These are phyloP conservation scores for Leptoxyphium fumago DNA, from an alignment of 2,329 filamentous ascomycete genomes.

Conservation along the genomic window DNA sequence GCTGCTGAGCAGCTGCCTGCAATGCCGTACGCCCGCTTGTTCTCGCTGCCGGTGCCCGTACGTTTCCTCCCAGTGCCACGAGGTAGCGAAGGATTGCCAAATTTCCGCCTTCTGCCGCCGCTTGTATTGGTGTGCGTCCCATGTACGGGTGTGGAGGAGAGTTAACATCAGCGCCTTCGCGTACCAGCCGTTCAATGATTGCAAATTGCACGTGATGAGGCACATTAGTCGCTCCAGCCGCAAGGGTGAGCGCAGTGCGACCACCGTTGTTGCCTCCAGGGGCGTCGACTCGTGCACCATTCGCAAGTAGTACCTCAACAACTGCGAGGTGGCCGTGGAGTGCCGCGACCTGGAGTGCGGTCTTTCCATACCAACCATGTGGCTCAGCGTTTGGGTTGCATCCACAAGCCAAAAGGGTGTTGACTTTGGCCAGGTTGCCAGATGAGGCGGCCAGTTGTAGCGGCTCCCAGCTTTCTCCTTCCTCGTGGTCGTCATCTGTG, in stretches of 20 bases:
- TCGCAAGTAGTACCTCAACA: constrained; percentile 7
- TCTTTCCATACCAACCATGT: constrained; percentile 12
- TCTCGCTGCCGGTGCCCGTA: constrained; percentile 5
- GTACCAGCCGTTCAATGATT: constrained; percentile 6
- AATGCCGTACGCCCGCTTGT: constrained; percentile 8
- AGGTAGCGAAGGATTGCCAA: constrained; percentile 5
- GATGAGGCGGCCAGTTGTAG: constrained; percentile 7
- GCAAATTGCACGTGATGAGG: constrained; percentile 5
- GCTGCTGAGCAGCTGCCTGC: constrained; percentile 7
- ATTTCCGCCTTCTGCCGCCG: constrained; percentile 9
- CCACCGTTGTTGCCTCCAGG: constrained; percentile 9
- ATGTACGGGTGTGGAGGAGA: constrained; percentile 7
- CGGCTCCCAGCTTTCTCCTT: constrained; percentile 8
- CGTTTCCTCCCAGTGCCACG: constrained; percentile 6
- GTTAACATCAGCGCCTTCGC: constrained; percentile 9
- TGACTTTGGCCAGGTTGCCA: constrained; percentile 5
- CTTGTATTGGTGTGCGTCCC: constrained; percentile 11
- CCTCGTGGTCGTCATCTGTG: constrained; percentile 4
- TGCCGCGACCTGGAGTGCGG: constrained; percentile 11
- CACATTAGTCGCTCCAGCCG: constrained; percentile 2
- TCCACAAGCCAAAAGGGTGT: constrained; percentile 3
- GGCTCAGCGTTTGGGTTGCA: constrained; percentile 8
- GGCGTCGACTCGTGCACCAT: constrained; percentile 7
- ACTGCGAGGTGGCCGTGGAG: constrained; percentile 6
- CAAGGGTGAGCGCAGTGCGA: constrained; percentile 7